These are phyloP conservation scores for Talaromyces borbonicus DNA, from an alignment of 495 filamentous ascomycete genomes.

Conservation along the genomic window DNA sequence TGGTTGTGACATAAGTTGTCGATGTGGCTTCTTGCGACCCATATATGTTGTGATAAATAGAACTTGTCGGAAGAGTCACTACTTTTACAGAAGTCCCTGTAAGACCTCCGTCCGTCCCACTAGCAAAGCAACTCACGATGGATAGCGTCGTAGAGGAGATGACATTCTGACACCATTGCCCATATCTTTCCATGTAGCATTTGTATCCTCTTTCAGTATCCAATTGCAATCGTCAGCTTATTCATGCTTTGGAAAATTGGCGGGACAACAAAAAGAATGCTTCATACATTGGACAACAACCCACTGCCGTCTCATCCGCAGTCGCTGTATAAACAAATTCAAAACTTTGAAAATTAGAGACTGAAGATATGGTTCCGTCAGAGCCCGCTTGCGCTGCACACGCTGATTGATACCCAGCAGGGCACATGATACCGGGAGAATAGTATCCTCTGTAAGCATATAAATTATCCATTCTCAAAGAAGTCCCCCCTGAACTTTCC, in stretches of 20 bases:
- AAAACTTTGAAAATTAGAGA: not conserved
- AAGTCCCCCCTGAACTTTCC: not conserved
- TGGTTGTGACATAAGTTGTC: not conserved
- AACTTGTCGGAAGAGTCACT: not conserved
- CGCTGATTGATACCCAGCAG: not conserved
- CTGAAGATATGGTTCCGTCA: not conserved
- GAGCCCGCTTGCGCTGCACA: not conserved
- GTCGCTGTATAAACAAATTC: not conserved
- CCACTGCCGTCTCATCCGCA: constrained; percentile 2
- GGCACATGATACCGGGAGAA: not conserved
- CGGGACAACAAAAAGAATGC: not conserved
- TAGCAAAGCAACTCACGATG: not conserved
- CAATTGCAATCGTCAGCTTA: not conserved
- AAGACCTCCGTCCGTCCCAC: not conserved
- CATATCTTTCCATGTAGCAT: not conserved
- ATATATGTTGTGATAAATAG: not conserved
- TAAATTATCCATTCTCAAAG: not conserved
- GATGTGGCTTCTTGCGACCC: not conserved
- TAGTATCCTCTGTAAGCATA: constrained; percentile 2
- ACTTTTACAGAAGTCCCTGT: not conserved
- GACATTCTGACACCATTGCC: not conserved
- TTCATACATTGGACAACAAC: not conserved
- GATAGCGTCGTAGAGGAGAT: not conserved
- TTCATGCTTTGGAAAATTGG: not conserved
- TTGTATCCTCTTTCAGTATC: not conserved